Base-by-base conservation (phyloP, 2,329 filamentous ascomycete species). In the Fusarium tuaranense region DNA sequence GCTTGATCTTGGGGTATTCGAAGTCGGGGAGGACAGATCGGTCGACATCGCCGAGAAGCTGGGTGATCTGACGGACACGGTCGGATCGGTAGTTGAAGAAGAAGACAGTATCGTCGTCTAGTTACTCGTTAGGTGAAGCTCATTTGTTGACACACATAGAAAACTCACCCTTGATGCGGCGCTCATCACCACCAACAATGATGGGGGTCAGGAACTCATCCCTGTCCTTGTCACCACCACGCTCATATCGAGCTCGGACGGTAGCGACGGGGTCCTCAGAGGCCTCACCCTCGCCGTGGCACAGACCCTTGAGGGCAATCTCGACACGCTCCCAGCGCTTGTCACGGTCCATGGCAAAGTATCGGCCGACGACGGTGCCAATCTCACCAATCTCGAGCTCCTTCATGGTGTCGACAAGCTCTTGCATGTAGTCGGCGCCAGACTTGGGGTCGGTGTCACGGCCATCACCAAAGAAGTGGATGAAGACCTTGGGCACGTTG, bases 81-180 rank as follows among this genome's bases (percentile, higher is more conserved):
- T 99, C 97, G 68, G 97, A 98, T 81, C 97, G 95, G 90, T 99
- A 99, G 92, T 99, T 99, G 94, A 99, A 99, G 91, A 98, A 98
- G 91, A 98, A 98, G 80, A 98, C 90, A 64, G 95, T 96, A 82
- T 99, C 97, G 77, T 93, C 89, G 81, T 98, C 95, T 95, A n/a
- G 27, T 10, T 18, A 16, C 1, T 53, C 39, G 57, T 76, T 63
- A 76, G 68, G 38, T 14, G 20, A 14, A 18, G 34, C 20, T 9
- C n/a, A n/a, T 53, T 18, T 25, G 27, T 16, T 27, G 14, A n/a
- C 12, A 51, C 25, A 3, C 7, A 38, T n/a, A 10, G 0, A 25
- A 18, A 6, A 76, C 86, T 78, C 85, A 94, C 93, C 93, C 88
- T 98, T 92, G 82, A 99, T 92, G 79, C 97, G 93, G 72, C 89